Base-by-base conservation (phyloP, 768 basidiomycete genomes). In the Mycena chlorophos region DNA sequence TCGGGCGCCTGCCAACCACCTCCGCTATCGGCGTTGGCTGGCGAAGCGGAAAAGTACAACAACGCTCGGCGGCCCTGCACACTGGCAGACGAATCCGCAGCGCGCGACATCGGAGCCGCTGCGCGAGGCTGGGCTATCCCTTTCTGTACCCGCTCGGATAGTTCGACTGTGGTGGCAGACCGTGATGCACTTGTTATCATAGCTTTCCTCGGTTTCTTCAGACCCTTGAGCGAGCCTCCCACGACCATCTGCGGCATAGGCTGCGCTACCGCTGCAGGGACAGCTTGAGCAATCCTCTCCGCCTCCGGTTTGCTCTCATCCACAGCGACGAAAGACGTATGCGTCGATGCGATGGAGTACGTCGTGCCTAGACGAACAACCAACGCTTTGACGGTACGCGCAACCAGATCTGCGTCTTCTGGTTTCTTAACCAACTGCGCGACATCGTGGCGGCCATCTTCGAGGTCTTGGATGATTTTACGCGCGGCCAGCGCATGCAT, bases 381-480 rank as follows among this genome's bases (percentile, higher is more conserved):
- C 29, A 55, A 53, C 42, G 61, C 61, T 23, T 56, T 52, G 43
- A 63, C 55, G 22, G 52, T 52, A 14, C 53, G 47, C 26, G 42
- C 28, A 3, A 54, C 40, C 16, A 58, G 49, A 26, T 56, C 55
- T 6, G 46, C 0, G 27, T 63, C 54, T 28, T 53, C 56, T 0
- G 52, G 52, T 20, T 55, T 55, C n/a, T 51, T 17, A 27, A 53
- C 46, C 17, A 51, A 26, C 30, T 28, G 6, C 4, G 25, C 14
- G 17, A 56, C 45, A 16, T 43, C 53, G 25, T 63, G 53, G 17
- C 50, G 49, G 0, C 62, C 62, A 52, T 63, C 62, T 17, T 63
- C 58, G 31, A 63, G 45, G 34, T 63, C 62, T 19, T 63, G 58
- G 2, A 63, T 59, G 39, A 60, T 60, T 38, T 57, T 60, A 37